Conservation (phyloP, 495 filamentous ascomycete species). For the Penicillium daleae region DNA sequence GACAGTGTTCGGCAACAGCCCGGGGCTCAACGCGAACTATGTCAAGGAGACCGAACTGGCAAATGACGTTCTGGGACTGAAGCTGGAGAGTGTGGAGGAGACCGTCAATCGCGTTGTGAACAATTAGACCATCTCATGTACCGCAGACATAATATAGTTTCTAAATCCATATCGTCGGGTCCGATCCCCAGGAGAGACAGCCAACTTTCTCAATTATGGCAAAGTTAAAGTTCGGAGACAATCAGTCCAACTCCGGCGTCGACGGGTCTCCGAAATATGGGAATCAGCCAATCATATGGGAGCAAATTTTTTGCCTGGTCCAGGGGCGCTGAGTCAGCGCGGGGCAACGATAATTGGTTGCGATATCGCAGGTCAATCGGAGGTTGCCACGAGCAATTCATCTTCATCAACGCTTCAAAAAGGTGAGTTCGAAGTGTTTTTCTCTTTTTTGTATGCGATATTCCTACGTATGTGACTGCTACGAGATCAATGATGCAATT, state of each 20-base stretch:
- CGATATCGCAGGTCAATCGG: constrained; percentile 40
- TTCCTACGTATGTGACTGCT: background rate
- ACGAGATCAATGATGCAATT: constrained; percentile 13
- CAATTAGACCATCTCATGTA: constrained; percentile 1
- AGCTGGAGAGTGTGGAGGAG: constrained; percentile 32
- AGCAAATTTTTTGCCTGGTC: constrained; percentile 7
- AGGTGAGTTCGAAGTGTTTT: constrained; percentile 32
- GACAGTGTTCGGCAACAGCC: constrained; percentile 29
- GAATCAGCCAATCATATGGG: constrained; percentile 26
- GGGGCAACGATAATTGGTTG: constrained; percentile 34
- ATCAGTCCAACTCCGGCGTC: constrained; percentile 17
- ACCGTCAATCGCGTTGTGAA: constrained; percentile 30
- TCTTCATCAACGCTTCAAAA: constrained; percentile 25
- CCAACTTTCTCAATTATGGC: background rate
- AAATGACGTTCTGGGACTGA: constrained; percentile 38
- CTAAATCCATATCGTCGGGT: background rate
- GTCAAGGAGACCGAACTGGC: constrained; percentile 28
- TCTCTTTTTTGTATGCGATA: background rate
- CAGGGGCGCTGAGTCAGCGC: constrained; percentile 41
- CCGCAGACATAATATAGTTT: background rate
- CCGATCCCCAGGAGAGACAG: background rate
- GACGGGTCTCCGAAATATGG: background rate
- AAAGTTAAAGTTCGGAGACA: constrained; percentile 9
- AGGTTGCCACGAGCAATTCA: constrained; percentile 31
- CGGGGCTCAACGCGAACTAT: constrained; percentile 36